Evolutionary conservation across 2,329 filamentous ascomycete species (phyloP), one percentile per base, ranked within the genome.

Genomic region (Cryphonectria naterciae): DNA sequence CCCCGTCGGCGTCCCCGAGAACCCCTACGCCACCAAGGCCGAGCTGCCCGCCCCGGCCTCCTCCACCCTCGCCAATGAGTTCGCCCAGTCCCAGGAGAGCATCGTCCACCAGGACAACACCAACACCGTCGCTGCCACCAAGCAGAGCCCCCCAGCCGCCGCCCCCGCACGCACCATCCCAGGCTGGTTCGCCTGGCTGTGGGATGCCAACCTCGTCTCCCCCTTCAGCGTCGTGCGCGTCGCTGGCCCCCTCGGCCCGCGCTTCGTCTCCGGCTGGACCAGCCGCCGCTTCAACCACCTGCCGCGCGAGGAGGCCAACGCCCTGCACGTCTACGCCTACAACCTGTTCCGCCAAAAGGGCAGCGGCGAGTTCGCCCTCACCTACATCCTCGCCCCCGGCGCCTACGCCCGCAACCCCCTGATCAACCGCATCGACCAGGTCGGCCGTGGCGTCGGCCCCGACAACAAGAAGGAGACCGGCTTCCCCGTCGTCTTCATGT

Each of bases 211-310:
- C 78, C 52, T 67, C 7, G 89, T 98, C 74, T 98, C 95, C 0
- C 96, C 96, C 8, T 99, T 99, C 81, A 95, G 91, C 74, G 85
- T 99, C 65, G 89, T 99, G 19, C 92, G 96, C 72, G 91, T 94
- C 85, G 87, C 93, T 1, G 96, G 96, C 0, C 96, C 96, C 0
- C 84, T 99, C 0, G 96, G 96, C 0, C 96, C 96, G 4, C 90
- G 95, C 35, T 89, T 99, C 49, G 94, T 98, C 1, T 98, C 94
- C 0, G 95, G 94, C 70, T 99, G 96, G 96, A 98, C 94, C 11
- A 94, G 92, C 22, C 90, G 96, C 28, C 91, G 96, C 49, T 99
- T 99, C 83, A 94, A 93, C 62, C 94, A 97, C 78, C 86, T 99
- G 0, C 95, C 94, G 0, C 80, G 86, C 0, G 89, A 90, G 5